Conservation (phyloP, 208 protist genomes). For the Leishmania lainsoni region DNA sequence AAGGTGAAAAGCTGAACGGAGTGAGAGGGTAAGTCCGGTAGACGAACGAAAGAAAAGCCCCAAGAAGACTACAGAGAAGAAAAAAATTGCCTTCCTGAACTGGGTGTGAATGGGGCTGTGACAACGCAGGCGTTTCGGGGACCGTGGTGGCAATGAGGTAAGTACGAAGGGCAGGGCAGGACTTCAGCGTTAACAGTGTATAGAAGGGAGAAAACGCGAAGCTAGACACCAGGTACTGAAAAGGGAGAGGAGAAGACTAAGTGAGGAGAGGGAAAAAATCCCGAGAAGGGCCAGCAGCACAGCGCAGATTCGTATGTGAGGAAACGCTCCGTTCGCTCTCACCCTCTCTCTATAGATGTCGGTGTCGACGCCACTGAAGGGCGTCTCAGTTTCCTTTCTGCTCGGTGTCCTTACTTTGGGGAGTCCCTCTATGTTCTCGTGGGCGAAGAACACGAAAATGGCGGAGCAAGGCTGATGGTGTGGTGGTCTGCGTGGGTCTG, state of each 20-base stretch:
- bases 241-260: background rate
- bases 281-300: background rate
- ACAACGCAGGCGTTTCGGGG: background rate
- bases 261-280: background rate
- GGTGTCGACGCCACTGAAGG: background rate
- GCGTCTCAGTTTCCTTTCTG: background rate
- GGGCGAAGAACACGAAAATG: too few relatives aligned
- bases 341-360: background rate
- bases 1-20: background rate
- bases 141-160: background rate
- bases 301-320: background rate
- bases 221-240: background rate
- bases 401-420: background rate
- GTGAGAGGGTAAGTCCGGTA: background rate
- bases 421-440: background rate
- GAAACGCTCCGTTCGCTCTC: too few relatives aligned
- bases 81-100: background rate
- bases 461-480: background rate
- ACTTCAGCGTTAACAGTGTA: background rate
- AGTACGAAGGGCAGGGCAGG: background rate
- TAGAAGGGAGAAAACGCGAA: conserved; percentile 7
- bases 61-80: background rate
- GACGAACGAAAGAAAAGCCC: background rate
- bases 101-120: background rate
- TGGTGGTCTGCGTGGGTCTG: background rate